phyloP scores from a whole-genome alignment of 2,329 filamentous ascomycete species.

The Phialophora tarda region DNA sequence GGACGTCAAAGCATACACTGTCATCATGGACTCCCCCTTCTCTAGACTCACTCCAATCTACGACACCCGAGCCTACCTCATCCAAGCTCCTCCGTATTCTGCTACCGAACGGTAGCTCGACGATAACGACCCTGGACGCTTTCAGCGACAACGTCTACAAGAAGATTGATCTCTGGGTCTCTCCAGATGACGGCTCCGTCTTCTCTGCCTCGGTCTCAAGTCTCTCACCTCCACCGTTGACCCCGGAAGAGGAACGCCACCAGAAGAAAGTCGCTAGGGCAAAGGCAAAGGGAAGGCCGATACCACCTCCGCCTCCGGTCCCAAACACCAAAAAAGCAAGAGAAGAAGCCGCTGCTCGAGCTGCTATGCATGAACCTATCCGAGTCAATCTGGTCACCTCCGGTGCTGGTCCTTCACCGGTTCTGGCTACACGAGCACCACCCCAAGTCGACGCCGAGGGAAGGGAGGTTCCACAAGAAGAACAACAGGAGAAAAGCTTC shows the following conservation, averaged over 20 bases:
- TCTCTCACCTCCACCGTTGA: conserved; percentile 34
- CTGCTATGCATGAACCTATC: conserved; percentile 35
- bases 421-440: conserved; percentile 49
- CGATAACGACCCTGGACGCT: conserved; percentile 47
- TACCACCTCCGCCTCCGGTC: conserved; percentile 33
- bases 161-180: conserved; percentile 50
- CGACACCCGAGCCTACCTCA: conserved; percentile 53
- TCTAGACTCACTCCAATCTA: conserved; percentile 25
- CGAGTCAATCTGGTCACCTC: conserved; percentile 46
- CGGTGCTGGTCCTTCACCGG: conserved; percentile 46
- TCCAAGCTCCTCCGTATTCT: conserved; percentile 57
- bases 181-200: conserved; percentile 48
- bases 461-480: conserved; percentile 39
- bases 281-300: conserved; percentile 37
- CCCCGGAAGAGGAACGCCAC: conserved; percentile 34
- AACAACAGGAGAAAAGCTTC: conserved; percentile 52
- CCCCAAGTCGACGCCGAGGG: conserved; percentile 48
- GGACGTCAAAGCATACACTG: conserved; percentile 46
- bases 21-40: conserved; percentile 49
- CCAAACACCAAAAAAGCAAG: conserved; percentile 37
- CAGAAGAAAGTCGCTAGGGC: conserved; percentile 37
- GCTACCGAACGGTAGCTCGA: conserved; percentile 44
- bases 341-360: conserved; percentile 33
- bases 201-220: conserved; percentile 45
- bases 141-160: conserved; percentile 43